phyloP scores from a whole-genome alignment of 805 yeast genomes.

The Candida mattraensis region DNA sequence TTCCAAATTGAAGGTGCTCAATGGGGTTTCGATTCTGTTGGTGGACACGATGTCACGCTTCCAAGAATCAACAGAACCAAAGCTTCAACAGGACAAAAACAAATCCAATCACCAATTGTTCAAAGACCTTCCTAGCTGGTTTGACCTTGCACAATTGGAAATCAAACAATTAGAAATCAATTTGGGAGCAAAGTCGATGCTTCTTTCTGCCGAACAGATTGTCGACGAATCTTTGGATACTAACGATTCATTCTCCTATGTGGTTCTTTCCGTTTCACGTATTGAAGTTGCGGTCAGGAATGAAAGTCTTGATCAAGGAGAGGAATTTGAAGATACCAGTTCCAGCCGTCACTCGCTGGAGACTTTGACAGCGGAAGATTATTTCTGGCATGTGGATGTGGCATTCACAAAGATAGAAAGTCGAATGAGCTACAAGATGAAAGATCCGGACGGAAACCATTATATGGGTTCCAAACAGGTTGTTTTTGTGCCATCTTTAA shows the following conservation, averaged over 20 bases:
- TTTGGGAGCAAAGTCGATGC: constrained; percentile 23
- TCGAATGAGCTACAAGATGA: neutral
- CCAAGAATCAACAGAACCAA: neutral
- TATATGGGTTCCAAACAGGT: too few species aligned
- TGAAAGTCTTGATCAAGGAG: constrained; percentile 1
- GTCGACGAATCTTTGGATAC: constrained; percentile 1
- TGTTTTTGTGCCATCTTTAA: constrained; percentile 12
- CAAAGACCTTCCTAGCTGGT: constrained; percentile 19
- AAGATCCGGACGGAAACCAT: too few species aligned
- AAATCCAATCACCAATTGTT: neutral
- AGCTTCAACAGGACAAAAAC: neutral
- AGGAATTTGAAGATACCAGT: constrained; percentile 2
- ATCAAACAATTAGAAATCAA: constrained; percentile 10
- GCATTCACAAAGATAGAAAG: neutral
- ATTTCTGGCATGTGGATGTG: constrained; percentile 1
- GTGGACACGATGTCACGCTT: constrained; percentile 2
- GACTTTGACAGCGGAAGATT: constrained; percentile 2
- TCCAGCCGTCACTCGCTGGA: constrained; percentile 1
- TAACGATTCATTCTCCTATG: constrained; percentile 6
- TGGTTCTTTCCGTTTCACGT: constrained; percentile 1
- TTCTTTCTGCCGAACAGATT: constrained; percentile 18
- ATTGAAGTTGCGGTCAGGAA: constrained; percentile 1
- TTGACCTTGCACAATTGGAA: constrained; percentile 29
- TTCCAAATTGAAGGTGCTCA: constrained; percentile 29
- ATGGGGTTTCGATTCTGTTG: constrained; percentile 27